These are phyloP conservation scores for Leishmania martiniquensis DNA, from an alignment of 208 protist species.

Conservation along the genomic window DNA sequence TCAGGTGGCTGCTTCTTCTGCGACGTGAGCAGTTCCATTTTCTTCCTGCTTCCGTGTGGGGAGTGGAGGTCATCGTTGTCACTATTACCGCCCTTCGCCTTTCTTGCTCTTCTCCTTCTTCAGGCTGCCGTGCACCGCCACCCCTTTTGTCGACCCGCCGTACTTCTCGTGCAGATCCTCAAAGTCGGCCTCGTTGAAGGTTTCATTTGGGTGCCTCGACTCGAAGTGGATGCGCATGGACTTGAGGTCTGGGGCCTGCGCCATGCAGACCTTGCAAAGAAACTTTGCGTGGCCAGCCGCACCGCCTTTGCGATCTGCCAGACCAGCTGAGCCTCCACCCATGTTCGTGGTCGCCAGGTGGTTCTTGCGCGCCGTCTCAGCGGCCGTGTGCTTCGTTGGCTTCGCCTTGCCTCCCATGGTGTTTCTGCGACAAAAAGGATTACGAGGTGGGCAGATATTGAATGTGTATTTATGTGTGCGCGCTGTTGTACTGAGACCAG, in stretches of 20 bases:
- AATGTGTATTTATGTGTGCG: neutral
- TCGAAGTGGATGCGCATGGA: slow-evolving; percentile 73
- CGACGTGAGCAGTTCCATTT: neutral
- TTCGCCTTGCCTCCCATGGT: slow-evolving; percentile 83
- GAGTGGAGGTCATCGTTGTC: too few relatives aligned
- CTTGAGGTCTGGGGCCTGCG: slow-evolving; percentile 67
- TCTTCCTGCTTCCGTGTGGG: too few relatives aligned
- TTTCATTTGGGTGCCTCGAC: slow-evolving; percentile 50
- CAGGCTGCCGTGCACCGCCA: slow-evolving; percentile 67
- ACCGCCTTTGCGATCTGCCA: slow-evolving; percentile 70
- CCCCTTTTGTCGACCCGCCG: slow-evolving; percentile 71
- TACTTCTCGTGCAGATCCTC: slow-evolving; percentile 67
- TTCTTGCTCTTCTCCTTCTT: slow-evolving; percentile 56
- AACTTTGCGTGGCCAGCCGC: slow-evolving; percentile 56
- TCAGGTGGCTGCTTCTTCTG: neutral
- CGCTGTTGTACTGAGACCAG: neutral
- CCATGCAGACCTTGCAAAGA: slow-evolving; percentile 69
- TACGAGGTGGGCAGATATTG: too few relatives aligned
- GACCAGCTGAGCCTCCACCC: slow-evolving; percentile 61
- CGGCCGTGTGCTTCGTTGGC: slow-evolving; percentile 78
- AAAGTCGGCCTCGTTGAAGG: slow-evolving; percentile 60
- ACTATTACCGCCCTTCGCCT: slow-evolving; percentile 3
- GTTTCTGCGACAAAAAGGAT: neutral
- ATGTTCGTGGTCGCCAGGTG: slow-evolving; percentile 70
- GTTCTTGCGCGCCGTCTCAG: slow-evolving; percentile 72